Base-by-base conservation (phyloP, 805 yeast genomes). In the Debaryomyces castellii region DNA sequence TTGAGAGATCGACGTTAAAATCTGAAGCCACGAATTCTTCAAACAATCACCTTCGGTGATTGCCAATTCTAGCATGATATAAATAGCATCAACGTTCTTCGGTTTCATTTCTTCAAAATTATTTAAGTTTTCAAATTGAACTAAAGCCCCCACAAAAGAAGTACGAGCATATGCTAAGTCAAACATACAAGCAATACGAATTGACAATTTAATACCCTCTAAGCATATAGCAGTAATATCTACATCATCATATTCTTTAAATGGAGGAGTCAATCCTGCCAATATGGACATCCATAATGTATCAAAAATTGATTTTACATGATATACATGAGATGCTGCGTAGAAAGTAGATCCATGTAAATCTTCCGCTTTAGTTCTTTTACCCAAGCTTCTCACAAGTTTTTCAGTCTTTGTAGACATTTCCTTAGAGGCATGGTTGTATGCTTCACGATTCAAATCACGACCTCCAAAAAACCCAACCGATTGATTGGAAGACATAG, bases 201-300 rank as follows among this genome's bases (percentile, higher is more conserved):
- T 83, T 1, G 97, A 83, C 28, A 89, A 69, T 55, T 84, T 84
- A 53, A 94, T 80, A 18, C 99, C 99, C 52, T 89, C 96, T 44
- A 94, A 67, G 54, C 97, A 85, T 7, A 77, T 66, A 41, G 73
- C 78, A 3, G 87, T 78, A 9, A 86, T 77, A 44, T 84, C 89
- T 17, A 75, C 77, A 53, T 88, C 94, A 53, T 87, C 90, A 51
- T 85, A 83, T 45, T 89, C 97, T 60, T 86, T 89, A 71, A 91
- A 90, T 5, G 97, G 96, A 3, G 95, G 92, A 0, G 97, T 90
- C 41, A 94, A 74, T 0, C 96, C 97, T 5, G 98, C 98, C 53
- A 94, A 74, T 40, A 94, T 80, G 0, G 97, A 89, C 97, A 95
- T 91, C 99, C 99, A 94, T 37, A 87, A 71, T 14, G 89, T 89